Evolutionary conservation across 2,329 filamentous ascomycete species (phyloP), one percentile per base, ranked within the genome.

Genomic region (Penicillium sp.): DNA sequence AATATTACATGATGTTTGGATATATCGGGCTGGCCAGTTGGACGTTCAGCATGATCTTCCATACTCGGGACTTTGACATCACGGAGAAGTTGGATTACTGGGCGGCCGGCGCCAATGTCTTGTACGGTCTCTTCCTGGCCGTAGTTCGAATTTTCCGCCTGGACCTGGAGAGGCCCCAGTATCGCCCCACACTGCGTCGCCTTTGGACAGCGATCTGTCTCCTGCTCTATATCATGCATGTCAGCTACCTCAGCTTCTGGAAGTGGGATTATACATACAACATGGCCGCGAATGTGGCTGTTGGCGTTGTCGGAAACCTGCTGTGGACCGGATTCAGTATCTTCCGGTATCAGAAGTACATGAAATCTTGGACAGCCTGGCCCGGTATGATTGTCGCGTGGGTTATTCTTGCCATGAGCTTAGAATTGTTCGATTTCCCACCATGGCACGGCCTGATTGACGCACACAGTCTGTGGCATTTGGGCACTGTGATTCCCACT

Each of bases 1-100:
- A 85, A 68, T 98, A 90, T 80, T 98, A 97, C 76, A 77, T 92
- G 57, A 77, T 82, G 56, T 90, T 98, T 72, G 90, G 92, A 65
- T 90, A 90, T 76, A 85, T 95, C 69, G 92, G 93, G 54, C 84
- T 95, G 69, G 86, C 85, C 7, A 90, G 90, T 70, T 99, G 95
- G 95, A 81, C 87, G 43, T 93, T 92, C 76, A 95, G 91, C 79
- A 89, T 93, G 81, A 79, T 97, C 59, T 99, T 99, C 78, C 95
- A 99, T 77, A 93, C 90, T 0, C 83, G 95, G 55, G 95, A 99
- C 78, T 96, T 95, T 73, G 76, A 79, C 16, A 65, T 89, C 46
- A 99, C 95, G 19, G 95, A 99, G 82, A 92, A 96, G 79, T 80
- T 97, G 79, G 95, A 99, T 78, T 99, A 99, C 79, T 97, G 97